Evolutionary conservation across 352 stramenopile genomes (phyloP).

Genomic region (Plasmopara halstedii): DNA sequence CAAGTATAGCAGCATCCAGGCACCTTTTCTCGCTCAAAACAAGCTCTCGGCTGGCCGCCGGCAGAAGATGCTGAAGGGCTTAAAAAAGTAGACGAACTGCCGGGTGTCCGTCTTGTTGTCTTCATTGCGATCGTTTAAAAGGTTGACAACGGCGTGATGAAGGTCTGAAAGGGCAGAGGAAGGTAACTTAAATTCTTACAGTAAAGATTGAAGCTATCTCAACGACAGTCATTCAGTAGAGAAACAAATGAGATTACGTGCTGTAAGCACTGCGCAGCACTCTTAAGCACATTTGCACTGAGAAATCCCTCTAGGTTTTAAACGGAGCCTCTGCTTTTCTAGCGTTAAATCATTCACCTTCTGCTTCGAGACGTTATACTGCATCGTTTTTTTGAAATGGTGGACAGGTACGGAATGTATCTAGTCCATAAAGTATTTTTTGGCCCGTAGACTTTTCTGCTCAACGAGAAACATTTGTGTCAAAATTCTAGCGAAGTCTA

Average conservation of each 20-base stretch:
- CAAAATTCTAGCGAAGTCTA: no score
- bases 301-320: no score
- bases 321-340: no score
- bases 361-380: no score
- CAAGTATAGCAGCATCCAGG: conserved; percentile 84
- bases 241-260: conserved; percentile 19
- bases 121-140: conserved; percentile 5
- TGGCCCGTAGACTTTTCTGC: no score
- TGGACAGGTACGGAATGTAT: no score
- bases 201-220: conserved; percentile 29
- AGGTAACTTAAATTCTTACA: conserved; percentile 26
- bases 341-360: no score
- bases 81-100: conserved; percentile 68
- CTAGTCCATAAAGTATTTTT: no score
- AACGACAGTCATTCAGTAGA: conserved; percentile 22
- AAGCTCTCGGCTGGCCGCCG: conserved; percentile 78
- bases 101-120: conserved; percentile 2
- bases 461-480: no score
- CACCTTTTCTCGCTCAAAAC: conserved; percentile 77
- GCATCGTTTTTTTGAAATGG: no score
- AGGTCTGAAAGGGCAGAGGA: conserved; percentile 11
- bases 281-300: no score
- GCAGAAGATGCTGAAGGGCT: conserved; percentile 85
- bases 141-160: conserved; percentile 17
- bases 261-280: conserved; percentile 23